Base-by-base conservation (phyloP, 331 rosid genomes). In the Acacia pycnantha region DNA sequence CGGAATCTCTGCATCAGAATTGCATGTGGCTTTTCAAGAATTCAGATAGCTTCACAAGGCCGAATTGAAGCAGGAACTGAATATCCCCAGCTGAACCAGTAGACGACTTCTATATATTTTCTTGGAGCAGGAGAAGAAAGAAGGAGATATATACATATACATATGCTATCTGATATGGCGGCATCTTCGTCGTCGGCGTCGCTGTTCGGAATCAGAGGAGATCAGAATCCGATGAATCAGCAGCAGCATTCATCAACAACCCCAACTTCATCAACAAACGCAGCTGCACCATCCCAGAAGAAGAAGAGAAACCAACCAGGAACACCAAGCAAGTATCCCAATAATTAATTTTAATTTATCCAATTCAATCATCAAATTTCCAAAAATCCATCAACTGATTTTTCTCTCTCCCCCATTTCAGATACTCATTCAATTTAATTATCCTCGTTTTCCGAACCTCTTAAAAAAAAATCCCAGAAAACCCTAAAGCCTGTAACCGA, bases 281-380 rank as follows among this genome's bases (percentile, higher is more conserved):
- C 86, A 33, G 72, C 90, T 29, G 79, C 87, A 41, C 71, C 73
- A n/a, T 21, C 89, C 18, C 98, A 76, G 88, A 93, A 93, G 97
- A 95, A 91, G 77, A 95, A 86, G 84, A 89, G 99, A 87, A 95
- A 95, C 86, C 99, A 95, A 77, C 99, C 99, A 44, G 99, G 99
- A 89, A 95, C 94, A 16, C 99, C 99, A 92, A 88, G 99, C 90
- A 93, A 95, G 97, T 95, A 86, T 91, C 90, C 40, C 19, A 15
- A 67, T 13, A 8, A 44, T 81, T 85, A 21, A 16, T 21, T 19
- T 21, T 44, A 9, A 10, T 16, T 85, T 62, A 72, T 75, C 41
- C 13, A 65, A 6, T 43, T 47, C 75, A 70, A 58, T 53, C 22
- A n/a, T 44, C 50, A 29, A 51, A 58, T 43, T 68, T 16, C 43